These are phyloP conservation scores for Blastocystis sp. DNA, from an alignment of 352 stramenopile species.

Conservation along the genomic window DNA sequence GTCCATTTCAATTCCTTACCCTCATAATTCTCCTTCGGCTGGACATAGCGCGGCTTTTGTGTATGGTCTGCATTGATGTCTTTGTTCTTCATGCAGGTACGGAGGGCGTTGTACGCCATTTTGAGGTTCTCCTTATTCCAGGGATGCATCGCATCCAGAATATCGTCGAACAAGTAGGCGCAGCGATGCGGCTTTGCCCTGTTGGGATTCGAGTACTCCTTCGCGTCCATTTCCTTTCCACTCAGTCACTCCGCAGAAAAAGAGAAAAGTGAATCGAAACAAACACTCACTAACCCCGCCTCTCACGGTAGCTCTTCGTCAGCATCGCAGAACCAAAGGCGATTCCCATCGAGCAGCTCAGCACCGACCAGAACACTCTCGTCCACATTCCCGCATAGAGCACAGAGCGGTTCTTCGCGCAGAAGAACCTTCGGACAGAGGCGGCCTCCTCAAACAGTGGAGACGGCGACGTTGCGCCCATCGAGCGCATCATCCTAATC, in stretches of 20 bases:
- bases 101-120: constrained; percentile 6
- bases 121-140: constrained; percentile 41
- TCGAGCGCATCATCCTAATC: constrained; percentile 16
- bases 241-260: neutral
- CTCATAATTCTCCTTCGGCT: constrained; percentile 24
- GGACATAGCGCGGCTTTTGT: constrained; percentile 41
- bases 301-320: constrained; percentile 33
- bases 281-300: constrained; percentile 31
- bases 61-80: constrained; percentile 64
- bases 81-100: constrained; percentile 62
- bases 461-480: neutral
- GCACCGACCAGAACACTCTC: constrained; percentile 41
- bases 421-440: constrained; percentile 54
- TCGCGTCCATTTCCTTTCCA: neutral
- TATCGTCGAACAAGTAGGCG: constrained; percentile 40
- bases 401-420: neutral
- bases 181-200: constrained; percentile 41
- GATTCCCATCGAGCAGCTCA: constrained; percentile 62
- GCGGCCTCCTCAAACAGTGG: neutral
- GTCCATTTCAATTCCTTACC: neutral
- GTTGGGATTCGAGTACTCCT: constrained; percentile 29
- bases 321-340: constrained; percentile 60
- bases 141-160: constrained; percentile 48
- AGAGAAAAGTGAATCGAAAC: constrained; percentile 13
- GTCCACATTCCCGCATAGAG: constrained; percentile 63